Conservation (phyloP, 371 early-diverging fungal species). For the Smittium culicis region DNA sequence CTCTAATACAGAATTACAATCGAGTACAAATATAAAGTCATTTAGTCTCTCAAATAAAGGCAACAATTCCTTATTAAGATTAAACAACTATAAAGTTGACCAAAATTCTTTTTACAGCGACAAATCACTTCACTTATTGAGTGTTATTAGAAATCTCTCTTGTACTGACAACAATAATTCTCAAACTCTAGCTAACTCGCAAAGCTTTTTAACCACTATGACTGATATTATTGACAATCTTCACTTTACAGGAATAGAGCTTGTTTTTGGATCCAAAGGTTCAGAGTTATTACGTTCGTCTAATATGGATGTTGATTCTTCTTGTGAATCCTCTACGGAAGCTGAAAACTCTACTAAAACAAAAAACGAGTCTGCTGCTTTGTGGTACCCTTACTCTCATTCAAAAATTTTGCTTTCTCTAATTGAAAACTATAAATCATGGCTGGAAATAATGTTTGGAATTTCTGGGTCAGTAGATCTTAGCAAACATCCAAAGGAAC, state of each 20-base stretch:
- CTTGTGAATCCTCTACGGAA: too few species aligned
- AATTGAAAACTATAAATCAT: slow-evolving; percentile 4
- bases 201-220: neutral
- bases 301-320: too few species aligned
- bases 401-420: neutral
- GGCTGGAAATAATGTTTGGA: neutral
- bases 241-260: too few species aligned
- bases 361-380: neutral
- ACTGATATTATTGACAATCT: neutral
- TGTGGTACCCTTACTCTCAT: neutral
- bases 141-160: neutral
- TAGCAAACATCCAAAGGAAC: neutral
- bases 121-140: neutral
- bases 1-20: neutral
- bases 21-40: neutral
- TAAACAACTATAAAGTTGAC: too few species aligned
- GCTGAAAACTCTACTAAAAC: too few species aligned
- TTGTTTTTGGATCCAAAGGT: too few species aligned
- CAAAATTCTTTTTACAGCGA: neutral
- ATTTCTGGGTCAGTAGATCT: neutral
- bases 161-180: neutral
- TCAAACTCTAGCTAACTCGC: neutral
- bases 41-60: neutral
- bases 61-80: neutral
- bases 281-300: too few species aligned